Base-by-base conservation (phyloP, 768 basidiomycete species). In the Termitomyces heimii region DNA sequence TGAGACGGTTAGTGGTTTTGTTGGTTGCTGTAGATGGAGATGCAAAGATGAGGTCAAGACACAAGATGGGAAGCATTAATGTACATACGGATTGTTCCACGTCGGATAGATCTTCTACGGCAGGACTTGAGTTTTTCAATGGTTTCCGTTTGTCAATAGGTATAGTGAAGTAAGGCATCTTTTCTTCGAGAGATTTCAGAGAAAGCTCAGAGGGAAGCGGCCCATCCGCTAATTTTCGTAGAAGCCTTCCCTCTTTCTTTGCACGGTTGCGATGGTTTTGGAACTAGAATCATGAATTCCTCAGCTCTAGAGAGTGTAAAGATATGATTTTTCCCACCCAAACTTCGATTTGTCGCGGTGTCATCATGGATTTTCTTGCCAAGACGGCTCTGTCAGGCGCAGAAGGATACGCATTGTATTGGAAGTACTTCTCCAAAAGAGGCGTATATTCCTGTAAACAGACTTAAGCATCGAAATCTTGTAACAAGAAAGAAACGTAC, bases 381-480 rank as follows among this genome's bases (percentile, higher is more conserved):
- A 84, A 65, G 0, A 68, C 42, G 0, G 34, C 48, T 1, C 74
- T 73, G 53, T 84, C 81, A 0, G 69, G 63, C 0, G 67, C 65
- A 0, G 76, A 74, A 0, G 82, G 82, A 37, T 79, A 82, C 0
- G 78, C 72, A 56, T 82, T 79, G n/a, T 70, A 64, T 5, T 73
- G 66, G 32, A 83, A 82, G 46, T 79, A 84, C n/a, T 71, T 67
- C 52, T 81, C 77, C 0, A 84, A 59, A 0, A 79, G 54, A 0
- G 81, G 81, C 0, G 70, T 70, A 59, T 70, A 81, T 56, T 81
- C 73, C 80, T 82, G n/a, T n/a, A n/a, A n/a, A n/a, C n/a, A n/a
- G n/a, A n/a, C n/a, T n/a, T n/a, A n/a, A n/a, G n/a, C n/a, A n/a
- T n/a, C n/a, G n/a, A n/a, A n/a, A n/a, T n/a, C n/a, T n/a, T n/a